Percentiles rank a stretch among this genome's conserved stretches.
These are phyloP conservation scores for Skeletonema costatum DNA, from an alignment of 108 stramenopile species.

Conservation along the genomic window DNA sequence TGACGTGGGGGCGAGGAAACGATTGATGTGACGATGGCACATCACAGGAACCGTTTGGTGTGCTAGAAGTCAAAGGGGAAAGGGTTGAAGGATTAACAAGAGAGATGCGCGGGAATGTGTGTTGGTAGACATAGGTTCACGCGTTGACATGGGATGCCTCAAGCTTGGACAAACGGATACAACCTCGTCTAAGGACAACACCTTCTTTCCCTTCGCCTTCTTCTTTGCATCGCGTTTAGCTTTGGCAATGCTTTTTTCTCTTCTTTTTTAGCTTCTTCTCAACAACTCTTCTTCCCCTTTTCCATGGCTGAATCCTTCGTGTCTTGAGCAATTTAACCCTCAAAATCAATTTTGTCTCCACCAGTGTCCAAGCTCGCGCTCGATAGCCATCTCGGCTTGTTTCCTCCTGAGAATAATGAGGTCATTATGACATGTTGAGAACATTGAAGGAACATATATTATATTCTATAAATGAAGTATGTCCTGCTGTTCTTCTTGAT, in stretches of 20 bases:
- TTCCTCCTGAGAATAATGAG: conserved; percentile 33
- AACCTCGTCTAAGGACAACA: too few species aligned
- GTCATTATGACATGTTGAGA: background rate
- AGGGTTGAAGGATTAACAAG: too few species aligned
- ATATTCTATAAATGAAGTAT: background rate
- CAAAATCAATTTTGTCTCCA: conserved; percentile 69
- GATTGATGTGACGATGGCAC: too few species aligned
- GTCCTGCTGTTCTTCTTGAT: background rate
- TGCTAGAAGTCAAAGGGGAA: too few species aligned
- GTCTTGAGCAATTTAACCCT: conserved; percentile 51
- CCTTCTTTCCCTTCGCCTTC: conserved; percentile 69
- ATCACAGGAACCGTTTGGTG: too few species aligned
- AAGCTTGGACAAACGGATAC: too few species aligned
- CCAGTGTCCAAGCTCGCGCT: conserved; percentile 76
- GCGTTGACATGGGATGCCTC: too few species aligned
- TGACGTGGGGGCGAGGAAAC: too few species aligned
- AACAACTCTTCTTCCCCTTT: conserved; percentile 89
- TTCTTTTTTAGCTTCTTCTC: conserved; percentile 92
- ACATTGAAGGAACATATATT: background rate
- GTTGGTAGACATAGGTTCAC: too few species aligned
- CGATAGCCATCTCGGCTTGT: conserved; percentile 61
- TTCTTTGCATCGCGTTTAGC: conserved; percentile 89
- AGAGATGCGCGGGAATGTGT: too few species aligned
- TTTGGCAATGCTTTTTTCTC: conserved; percentile 91
- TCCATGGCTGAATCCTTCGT: conserved; percentile 86